Conservation (phyloP, 495 filamentous ascomycete species). For the Patellaria atrata region DNA sequence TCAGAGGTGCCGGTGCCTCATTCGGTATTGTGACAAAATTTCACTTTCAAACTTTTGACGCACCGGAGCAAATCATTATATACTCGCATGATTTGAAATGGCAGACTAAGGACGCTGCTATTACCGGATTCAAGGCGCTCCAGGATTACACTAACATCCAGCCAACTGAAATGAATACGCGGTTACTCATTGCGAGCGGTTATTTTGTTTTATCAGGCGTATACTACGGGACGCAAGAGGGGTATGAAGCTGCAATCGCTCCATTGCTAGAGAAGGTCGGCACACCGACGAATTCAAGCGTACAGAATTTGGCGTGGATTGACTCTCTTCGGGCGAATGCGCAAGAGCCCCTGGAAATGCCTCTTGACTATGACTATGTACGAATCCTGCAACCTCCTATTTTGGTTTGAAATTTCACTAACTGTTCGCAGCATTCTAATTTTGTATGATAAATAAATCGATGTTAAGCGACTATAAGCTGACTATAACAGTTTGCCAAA, state of each 20-base stretch:
- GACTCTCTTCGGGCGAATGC: background rate
- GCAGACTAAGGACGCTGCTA: background rate
- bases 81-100: constrained; percentile 24
- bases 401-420: background rate
- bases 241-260: constrained; percentile 12
- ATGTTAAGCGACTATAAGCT: too few species aligned
- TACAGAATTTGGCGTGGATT: background rate
- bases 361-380: background rate
- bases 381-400: background rate
- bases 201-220: constrained; percentile 4
- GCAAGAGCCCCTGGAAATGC: constrained; percentile 15
- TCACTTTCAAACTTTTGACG: constrained; percentile 42
- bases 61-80: constrained; percentile 35
- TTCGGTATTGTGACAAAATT: constrained; percentile 54
- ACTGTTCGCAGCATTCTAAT: too few species aligned
- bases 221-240: constrained; percentile 14
- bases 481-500: too few species aligned
- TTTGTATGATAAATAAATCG: too few species aligned
- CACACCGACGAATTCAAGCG: constrained; percentile 1
- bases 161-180: constrained; percentile 12
- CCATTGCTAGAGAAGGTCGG: constrained; percentile 11
- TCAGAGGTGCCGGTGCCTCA: constrained; percentile 45
- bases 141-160: constrained; percentile 14
- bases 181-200: constrained; percentile 5
- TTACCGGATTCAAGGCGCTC: constrained; percentile 6